phyloP scores from a whole-genome alignment of 2,329 filamentous ascomycete species.

The Phyllosticta paracitricarpa region DNA sequence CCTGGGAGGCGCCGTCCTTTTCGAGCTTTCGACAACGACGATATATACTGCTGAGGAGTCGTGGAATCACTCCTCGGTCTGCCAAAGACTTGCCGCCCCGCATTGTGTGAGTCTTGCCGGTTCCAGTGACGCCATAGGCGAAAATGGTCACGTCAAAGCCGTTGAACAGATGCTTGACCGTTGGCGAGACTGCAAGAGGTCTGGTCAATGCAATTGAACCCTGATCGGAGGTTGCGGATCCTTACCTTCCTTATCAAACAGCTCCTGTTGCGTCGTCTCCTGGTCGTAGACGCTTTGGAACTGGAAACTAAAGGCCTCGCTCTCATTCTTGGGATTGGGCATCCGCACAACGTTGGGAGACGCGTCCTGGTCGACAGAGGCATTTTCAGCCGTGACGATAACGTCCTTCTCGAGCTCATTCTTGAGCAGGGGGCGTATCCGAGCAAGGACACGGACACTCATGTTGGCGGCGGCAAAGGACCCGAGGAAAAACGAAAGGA shows the following conservation, averaged over 20 bases:
- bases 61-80: conserved; percentile 79
- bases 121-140: conserved; percentile 86
- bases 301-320: conserved; percentile 84
- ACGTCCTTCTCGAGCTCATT: conserved; percentile 79
- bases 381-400: conserved; percentile 58
- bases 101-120: conserved; percentile 95
- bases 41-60: conserved; percentile 77
- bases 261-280: conserved; percentile 66
- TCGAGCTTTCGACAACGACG: conserved; percentile 73
- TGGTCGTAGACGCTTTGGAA: conserved; percentile 91
- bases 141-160: conserved; percentile 84
- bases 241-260: conserved; percentile 83
- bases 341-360: conserved; percentile 67
- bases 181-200: conserved; percentile 63
- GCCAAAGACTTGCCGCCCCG: conserved; percentile 77
- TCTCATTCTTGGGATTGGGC: conserved; percentile 85
- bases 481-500: conserved; percentile 9
- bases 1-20: conserved; percentile 66
- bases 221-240: neutral
- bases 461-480: conserved; percentile 17
- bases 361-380: conserved; percentile 23
- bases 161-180: conserved; percentile 83
- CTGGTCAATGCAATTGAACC: neutral
- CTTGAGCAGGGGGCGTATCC: conserved; percentile 79
- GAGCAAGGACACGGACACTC: conserved; percentile 77